Evolutionary conservation across 1,284 basidiomycete genomes (phyloP), one percentile per base, ranked within the genome.

Genomic region (Ustilago loliicola): DNA sequence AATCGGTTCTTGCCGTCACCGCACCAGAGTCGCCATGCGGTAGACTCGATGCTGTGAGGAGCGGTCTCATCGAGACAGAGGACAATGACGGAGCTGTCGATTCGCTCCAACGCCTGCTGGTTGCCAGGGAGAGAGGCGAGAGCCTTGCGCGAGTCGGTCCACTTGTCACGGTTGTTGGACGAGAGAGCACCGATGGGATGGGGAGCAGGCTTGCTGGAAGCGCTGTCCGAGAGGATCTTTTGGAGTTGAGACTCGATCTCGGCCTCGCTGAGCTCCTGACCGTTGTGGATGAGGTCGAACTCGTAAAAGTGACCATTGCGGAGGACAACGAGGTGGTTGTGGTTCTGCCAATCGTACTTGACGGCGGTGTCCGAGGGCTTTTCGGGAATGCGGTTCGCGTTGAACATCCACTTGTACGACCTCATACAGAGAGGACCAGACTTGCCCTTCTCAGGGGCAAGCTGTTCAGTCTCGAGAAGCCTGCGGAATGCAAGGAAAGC

Each of bases 321-420:
- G 21, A 96, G 87, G 58, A 98, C 94, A 29, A 96, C 91, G 83
- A 98, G 90, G 86, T 97, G 94, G 84, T 97, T 93, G 88, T 98
- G 90, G 25, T 89, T 87, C 54, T 88, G 87, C 6, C 93, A 88
- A 79, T 94, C 91, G 87, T 94, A 96, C 87, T 95, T 95, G 69
- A 88, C 88, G 4, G 94, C 94, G 0, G 91, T 93, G 86, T 99
- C 96, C 9, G 92, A 91, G 0, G 93, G 93, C 79, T 92, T 92
- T 63, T 89, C 90, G 3, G 96, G 97, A 86, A 95, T 92, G 30
- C 96, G 92, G 51, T 90, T 91, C 4, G 95, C 89, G 87, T 98
- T 97, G 91, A 99, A 96, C 92, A 96, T 94, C 94, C 94, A 93
- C 91, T 94, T 90, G 90, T 96, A 98, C n/a, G 94, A 95, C 3